These are phyloP conservation scores for Gaultheria prostrata DNA, from an alignment of 148 eudicot genomes.

Conservation along the genomic window DNA sequence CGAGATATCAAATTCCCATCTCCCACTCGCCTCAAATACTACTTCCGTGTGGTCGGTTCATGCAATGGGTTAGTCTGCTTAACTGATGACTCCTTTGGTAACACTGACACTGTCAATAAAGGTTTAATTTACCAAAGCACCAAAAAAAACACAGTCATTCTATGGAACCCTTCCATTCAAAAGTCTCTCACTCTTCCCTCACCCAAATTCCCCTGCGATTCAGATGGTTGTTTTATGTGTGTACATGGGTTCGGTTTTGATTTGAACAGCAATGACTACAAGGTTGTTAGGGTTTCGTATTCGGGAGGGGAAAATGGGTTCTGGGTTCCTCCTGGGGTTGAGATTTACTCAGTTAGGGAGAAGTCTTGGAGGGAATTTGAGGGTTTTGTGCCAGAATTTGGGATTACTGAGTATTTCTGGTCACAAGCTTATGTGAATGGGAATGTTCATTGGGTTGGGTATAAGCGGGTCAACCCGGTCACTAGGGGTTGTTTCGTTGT, in stretches of 20 bases:
- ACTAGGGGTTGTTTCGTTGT: not conserved
- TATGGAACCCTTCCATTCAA: slow-evolving; percentile 7
- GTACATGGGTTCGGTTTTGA: not conserved
- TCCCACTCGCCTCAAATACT: not conserved
- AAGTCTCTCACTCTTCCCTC: not conserved
- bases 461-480: not conserved
- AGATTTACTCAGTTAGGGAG: not conserved
- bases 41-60: not conserved
- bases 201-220: not conserved
- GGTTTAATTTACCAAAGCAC: too few species aligned
- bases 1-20: not conserved
- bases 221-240: not conserved
- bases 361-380: not conserved
- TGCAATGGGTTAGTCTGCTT: not conserved
- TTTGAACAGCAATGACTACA: not conserved
- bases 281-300: not conserved
- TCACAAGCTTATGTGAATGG: slow-evolving; percentile 1
- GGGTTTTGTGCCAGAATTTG: not conserved
- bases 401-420: not conserved
- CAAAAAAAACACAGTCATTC: not conserved
- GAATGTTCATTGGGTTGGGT: slow-evolving; percentile 3
- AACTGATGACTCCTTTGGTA: not conserved
- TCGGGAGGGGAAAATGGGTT: not conserved
- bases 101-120: not conserved
- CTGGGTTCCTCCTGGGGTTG: not conserved